Evolutionary conservation across 2,329 filamentous ascomycete genomes (phyloP).

Genomic region (Knufia fluminis): DNA sequence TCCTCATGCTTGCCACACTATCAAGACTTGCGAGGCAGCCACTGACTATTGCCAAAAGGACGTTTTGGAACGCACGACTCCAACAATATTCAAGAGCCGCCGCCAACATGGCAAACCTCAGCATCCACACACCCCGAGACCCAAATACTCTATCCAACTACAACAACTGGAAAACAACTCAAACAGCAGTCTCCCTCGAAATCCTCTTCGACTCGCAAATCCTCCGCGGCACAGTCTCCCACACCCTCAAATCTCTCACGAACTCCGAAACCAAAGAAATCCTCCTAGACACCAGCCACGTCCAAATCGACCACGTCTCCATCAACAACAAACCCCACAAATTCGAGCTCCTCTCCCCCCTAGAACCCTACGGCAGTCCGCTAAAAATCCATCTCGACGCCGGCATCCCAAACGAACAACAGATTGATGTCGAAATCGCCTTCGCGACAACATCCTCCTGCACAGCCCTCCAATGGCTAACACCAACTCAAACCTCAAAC

Average conservation of each 20-base stretch:
- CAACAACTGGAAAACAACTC: slow-evolving; percentile 71
- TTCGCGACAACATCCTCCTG: slow-evolving; percentile 78
- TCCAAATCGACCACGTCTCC: slow-evolving; percentile 63
- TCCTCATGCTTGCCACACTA: neutral
- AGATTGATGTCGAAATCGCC: slow-evolving; percentile 49
- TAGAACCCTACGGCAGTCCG: slow-evolving; percentile 56
- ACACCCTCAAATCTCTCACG: slow-evolving; percentile 69
- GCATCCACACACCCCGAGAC: slow-evolving; percentile 52
- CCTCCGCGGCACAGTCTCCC: slow-evolving; percentile 65
- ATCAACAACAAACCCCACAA: slow-evolving; percentile 55
- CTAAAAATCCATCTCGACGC: slow-evolving; percentile 41
- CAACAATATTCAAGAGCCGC: neutral
- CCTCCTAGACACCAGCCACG: slow-evolving; percentile 76
- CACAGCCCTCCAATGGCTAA: slow-evolving; percentile 92
- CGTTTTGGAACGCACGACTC: neutral
- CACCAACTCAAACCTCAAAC: slow-evolving; percentile 85
- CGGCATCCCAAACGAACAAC: slow-evolving; percentile 38
- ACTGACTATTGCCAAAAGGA: neutral
- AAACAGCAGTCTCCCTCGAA: slow-evolving; percentile 71
- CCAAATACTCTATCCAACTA: slow-evolving; percentile 91
- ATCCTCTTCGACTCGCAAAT: slow-evolving; percentile 75
- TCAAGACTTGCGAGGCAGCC: neutral
- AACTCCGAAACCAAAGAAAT: slow-evolving; percentile 65
- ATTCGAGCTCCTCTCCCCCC: slow-evolving; percentile 62
- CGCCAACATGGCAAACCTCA: slow-evolving; percentile 27